These are phyloP conservation scores for Eimeria necatrix DNA, from an alignment of 169 alveolate species.

Conservation along the genomic window DNA sequence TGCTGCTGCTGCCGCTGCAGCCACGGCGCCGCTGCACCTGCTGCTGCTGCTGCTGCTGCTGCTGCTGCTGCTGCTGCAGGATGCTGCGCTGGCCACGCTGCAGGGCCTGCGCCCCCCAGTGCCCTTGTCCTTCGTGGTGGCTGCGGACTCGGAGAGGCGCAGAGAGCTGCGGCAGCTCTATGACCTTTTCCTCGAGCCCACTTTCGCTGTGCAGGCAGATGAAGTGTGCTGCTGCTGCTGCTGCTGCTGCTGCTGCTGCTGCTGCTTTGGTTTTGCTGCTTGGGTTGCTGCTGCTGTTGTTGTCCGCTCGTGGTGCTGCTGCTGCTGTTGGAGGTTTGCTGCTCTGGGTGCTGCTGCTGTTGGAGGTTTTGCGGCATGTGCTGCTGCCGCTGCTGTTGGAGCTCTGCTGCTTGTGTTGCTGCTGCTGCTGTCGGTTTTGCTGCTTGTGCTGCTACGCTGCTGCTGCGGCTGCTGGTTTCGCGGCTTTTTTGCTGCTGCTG, in stretches of 20 bases:
- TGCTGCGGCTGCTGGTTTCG: too few relatives aligned
- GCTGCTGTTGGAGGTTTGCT: too few relatives aligned
- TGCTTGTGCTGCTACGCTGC: neutral
- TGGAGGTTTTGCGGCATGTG: neutral
- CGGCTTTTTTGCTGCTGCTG: neutral
- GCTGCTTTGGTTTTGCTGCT: neutral
- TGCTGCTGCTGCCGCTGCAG: too few relatives aligned
- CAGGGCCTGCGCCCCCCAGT: conserved; percentile 54
- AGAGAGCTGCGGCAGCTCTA: conserved; percentile 59
- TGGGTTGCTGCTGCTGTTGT: neutral
- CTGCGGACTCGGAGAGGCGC: conserved; percentile 45
- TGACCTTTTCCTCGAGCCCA: conserved; percentile 71
- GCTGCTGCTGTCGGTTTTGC: neutral
- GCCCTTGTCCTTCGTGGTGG: neutral
- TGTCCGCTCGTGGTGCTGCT: neutral
- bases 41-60: neutral
- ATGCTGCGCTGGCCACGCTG: conserved; percentile 36
- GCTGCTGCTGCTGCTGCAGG: conserved; percentile 60
- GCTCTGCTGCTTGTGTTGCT: too few relatives aligned
- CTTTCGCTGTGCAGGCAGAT: conserved; percentile 23
- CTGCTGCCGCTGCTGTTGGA: too few relatives aligned
- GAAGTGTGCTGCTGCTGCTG: conserved; percentile 1
- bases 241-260: neutral
- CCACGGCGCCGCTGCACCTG: neutral
- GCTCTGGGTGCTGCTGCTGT: too few relatives aligned